These are phyloP conservation scores for Berberis thunbergii DNA, from an alignment of 164 flowering plant species.

Conservation along the genomic window DNA sequence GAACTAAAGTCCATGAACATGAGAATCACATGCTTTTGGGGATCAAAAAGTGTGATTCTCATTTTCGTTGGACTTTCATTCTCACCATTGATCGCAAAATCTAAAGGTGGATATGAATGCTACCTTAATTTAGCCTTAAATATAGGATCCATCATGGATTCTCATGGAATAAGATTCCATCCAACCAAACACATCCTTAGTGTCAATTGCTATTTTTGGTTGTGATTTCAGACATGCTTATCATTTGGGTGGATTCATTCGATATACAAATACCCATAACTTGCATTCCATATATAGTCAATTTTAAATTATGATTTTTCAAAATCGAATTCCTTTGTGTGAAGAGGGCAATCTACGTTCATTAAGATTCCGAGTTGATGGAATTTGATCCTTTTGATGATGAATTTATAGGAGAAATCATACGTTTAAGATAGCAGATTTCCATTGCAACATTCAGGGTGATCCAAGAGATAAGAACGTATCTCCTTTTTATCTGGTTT, in stretches of 20 bases:
- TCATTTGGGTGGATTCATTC: neutral
- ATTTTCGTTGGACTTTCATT: too few relatives aligned
- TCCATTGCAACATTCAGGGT: conserved; percentile 23
- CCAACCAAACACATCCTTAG: too few relatives aligned
- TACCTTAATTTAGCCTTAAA: too few relatives aligned
- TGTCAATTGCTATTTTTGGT: neutral
- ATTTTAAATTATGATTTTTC: neutral
- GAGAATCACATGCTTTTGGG: too few relatives aligned
- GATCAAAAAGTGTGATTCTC: too few relatives aligned
- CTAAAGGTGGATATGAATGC: too few relatives aligned
- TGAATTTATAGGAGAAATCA: conserved; percentile 26
- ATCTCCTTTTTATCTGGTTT: conserved; percentile 5
- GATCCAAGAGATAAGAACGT: conserved; percentile 31
- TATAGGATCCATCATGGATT: too few relatives aligned
- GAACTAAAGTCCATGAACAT: too few relatives aligned
- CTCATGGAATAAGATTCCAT: too few relatives aligned
- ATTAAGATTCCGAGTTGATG: conserved; percentile 10
- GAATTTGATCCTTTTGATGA: conserved; percentile 21
- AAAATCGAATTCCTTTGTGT: neutral
- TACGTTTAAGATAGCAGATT: conserved; percentile 24
- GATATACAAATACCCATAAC: neutral
- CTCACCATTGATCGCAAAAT: too few relatives aligned
- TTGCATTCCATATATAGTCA: neutral
- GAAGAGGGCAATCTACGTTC: neutral
- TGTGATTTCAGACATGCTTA: neutral